Evolutionary conservation across 1,139 yeast genomes (phyloP), one percentile per base, ranked within the genome.

Genomic region (Candida smagusa): DNA sequence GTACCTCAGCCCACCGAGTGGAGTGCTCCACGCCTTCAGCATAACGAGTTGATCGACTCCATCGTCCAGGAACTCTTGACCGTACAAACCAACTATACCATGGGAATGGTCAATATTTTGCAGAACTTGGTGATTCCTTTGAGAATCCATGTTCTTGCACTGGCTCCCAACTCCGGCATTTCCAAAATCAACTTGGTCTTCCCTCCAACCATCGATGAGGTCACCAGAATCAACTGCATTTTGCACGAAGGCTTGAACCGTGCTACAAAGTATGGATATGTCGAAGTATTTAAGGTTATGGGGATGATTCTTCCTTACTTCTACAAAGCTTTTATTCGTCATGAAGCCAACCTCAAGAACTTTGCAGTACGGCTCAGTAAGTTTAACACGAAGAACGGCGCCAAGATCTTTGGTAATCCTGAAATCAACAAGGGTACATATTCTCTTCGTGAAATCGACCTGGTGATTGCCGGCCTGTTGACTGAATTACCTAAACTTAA

Each of bases 201-300:
- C 54, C 97, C 97, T 2, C 97, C 97, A 1, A 90, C 97, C 0
- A 84, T 90, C 24, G 97, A 90, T 59, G 97, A 90, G 62, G 81
- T 90, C 16, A 85, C 95, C 11, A 72, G 97, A 50, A 81, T 90
- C 30, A 89, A 89, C 54, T 86, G 95, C 55, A 80, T 90, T 4
- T 77, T 88, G 41, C 75, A 84, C 46, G 95, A 85, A 49, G 78
- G 94, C 13, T 63, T 90, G 40, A 77, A 76, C 38, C 64, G 75
- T 13, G 94, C 97, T 0, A 54, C 69, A 2, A 77, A 81, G 0
- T 77, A 60, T 53, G 96, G 96, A 3, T 79, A 77, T 44, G 45
- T 56, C n/a, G 96, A 90, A 56, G 70, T 87, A 5, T 59, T 90
- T 40, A 81, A 77, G 46, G 96, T 92, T 0, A 75, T 92, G 53